Conservation (phyloP, 257 asterid genomes). For the Penstemon newberryi region DNA sequence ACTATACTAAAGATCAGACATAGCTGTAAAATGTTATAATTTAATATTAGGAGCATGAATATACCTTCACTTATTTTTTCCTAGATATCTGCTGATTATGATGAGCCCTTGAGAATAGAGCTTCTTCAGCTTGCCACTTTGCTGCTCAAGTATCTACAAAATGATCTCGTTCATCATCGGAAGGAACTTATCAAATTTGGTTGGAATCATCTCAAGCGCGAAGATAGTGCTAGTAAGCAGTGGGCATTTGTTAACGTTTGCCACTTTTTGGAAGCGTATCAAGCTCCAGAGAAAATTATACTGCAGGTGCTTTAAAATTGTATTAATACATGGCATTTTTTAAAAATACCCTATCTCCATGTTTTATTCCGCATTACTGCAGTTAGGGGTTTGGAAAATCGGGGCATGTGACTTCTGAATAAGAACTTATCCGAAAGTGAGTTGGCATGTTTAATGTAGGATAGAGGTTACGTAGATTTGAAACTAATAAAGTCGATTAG, state of each 20-base stretch:
- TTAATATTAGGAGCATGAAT: conserved; percentile 7
- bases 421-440: conserved; percentile 8
- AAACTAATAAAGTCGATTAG: conserved; percentile 7
- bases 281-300: conserved; percentile 98
- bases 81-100: conserved; percentile 90
- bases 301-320: conserved; percentile 64
- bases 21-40: background rate
- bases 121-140: conserved; percentile 99
- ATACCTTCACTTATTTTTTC: conserved; percentile 20
- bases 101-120: conserved; percentile 98
- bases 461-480: conserved; percentile 19
- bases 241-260: conserved; percentile 99
- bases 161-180: conserved; percentile 92
- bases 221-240: conserved; percentile 99
- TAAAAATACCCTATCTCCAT: conserved; percentile 8
- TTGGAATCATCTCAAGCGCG: conserved; percentile 99
- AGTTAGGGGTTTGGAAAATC: background rate
- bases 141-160: conserved; percentile 97
- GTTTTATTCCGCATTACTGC: background rate
- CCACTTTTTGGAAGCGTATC: conserved; percentile 99
- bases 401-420: background rate
- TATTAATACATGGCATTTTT: conserved; percentile 13
- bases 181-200: conserved; percentile 98
- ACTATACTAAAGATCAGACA: conserved; percentile 3
- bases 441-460: conserved; percentile 9